These are phyloP conservation scores for Aleurites moluccanus DNA, from an alignment of 441 rosid genomes.

Conservation along the genomic window DNA sequence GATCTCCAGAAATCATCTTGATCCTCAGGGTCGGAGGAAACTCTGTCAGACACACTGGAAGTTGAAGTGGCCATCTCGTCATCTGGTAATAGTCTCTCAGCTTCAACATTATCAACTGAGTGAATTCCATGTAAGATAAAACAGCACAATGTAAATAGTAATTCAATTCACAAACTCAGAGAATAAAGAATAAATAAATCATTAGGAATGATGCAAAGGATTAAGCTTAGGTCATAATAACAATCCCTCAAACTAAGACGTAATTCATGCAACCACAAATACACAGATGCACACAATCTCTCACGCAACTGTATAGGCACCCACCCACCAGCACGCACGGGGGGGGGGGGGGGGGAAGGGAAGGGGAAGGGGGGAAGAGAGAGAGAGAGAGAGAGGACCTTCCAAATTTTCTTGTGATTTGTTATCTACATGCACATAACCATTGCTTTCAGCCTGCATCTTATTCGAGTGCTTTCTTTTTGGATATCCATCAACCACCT, in stretches of 20 bases:
- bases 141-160: slow-evolving; percentile 5
- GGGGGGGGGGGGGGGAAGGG: no score
- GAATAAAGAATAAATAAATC: neutral
- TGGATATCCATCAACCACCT: slow-evolving; percentile 43
- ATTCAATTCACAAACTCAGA: slow-evolving; percentile 6
- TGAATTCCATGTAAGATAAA: slow-evolving; percentile 13
- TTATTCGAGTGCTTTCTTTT: slow-evolving; percentile 39
- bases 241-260: neutral
- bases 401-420: slow-evolving; percentile 27
- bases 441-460: slow-evolving; percentile 35
- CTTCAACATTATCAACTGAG: slow-evolving; percentile 46
- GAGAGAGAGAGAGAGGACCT: slow-evolving; percentile 38
- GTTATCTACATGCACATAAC: slow-evolving; percentile 27
- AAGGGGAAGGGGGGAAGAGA: no score
- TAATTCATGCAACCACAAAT: neutral
- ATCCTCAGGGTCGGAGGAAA: slow-evolving; percentile 33
- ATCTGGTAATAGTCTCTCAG: slow-evolving; percentile 41
- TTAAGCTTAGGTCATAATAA: neutral
- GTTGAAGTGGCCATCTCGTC: slow-evolving; percentile 38
- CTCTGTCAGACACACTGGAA: slow-evolving; percentile 34
- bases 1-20: slow-evolving; percentile 67
- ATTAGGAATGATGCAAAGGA: neutral
- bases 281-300: slow-evolving; percentile 6
- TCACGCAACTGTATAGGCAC: neutral
- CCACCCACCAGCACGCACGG: neutral